phyloP scores from a whole-genome alignment of 805 yeast species.

The Clavispora phyllophila region DNA sequence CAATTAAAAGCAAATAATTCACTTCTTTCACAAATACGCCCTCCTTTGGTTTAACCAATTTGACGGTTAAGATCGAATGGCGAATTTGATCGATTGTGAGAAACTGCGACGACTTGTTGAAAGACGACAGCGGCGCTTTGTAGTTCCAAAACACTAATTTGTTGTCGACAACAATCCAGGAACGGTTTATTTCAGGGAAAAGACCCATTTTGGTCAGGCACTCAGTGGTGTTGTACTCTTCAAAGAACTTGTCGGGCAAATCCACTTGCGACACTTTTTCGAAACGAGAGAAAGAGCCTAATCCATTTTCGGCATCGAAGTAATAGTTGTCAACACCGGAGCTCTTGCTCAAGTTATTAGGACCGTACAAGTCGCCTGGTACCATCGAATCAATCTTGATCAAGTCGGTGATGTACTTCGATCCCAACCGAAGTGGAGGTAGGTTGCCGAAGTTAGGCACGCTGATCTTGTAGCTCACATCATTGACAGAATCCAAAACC shows the following conservation, averaged over 20 bases:
- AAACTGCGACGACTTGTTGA: conserved; percentile 47
- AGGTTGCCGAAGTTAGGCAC: conserved; percentile 48
- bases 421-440: conserved; percentile 54
- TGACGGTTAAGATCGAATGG: conserved; percentile 71
- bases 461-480: conserved; percentile 39
- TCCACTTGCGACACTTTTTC: conserved; percentile 62
- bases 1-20: conserved; percentile 63
- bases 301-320: conserved; percentile 40
- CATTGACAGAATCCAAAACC: conserved; percentile 31
- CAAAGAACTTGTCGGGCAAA: conserved; percentile 77
- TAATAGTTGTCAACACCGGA: conserved; percentile 60
- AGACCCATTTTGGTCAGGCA: conserved; percentile 75
- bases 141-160: conserved; percentile 84
- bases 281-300: conserved; percentile 65
- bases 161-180: conserved; percentile 84
- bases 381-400: conserved; percentile 54
- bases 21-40: conserved; percentile 78
- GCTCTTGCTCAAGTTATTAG: conserved; percentile 49
- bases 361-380: conserved; percentile 51
- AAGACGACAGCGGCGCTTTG: conserved; percentile 47
- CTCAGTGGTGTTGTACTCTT: conserved; percentile 64
- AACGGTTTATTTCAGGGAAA: conserved; percentile 70
- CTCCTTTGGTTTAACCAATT: conserved; percentile 74
- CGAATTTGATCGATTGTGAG: conserved; percentile 78
- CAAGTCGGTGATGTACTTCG: conserved; percentile 56